Evolutionary conservation across 805 yeast genomes (phyloP).

Genomic region (Cyberlindnera xylosilytica): DNA sequence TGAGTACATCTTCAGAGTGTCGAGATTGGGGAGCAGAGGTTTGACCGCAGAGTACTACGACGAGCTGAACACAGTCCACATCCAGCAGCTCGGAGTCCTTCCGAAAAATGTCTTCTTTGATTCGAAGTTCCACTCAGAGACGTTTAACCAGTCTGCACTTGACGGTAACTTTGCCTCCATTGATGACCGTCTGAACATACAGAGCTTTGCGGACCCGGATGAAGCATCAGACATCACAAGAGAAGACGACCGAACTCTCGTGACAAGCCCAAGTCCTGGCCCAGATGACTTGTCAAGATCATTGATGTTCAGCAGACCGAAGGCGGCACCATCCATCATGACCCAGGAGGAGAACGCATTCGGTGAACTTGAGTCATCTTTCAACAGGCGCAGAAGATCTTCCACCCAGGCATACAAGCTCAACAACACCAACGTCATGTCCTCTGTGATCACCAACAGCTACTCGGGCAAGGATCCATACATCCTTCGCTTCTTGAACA

Average conservation of each 20-base stretch:
- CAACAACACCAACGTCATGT: slow-evolving; percentile 10
- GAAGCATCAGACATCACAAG: slow-evolving; percentile 2
- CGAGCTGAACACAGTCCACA: slow-evolving; percentile 21
- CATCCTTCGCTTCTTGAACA: slow-evolving; percentile 52
- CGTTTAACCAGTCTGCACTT: slow-evolving; percentile 10
- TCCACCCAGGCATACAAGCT: slow-evolving; percentile 12
- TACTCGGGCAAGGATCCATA: slow-evolving; percentile 68
- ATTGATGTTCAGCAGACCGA: slow-evolving; percentile 32
- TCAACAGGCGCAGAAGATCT: slow-evolving; percentile 15
- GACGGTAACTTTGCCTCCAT: slow-evolving; percentile 12
- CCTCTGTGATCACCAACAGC: slow-evolving; percentile 44
- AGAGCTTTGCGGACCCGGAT: slow-evolving; percentile 10
- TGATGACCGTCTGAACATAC: slow-evolving; percentile 14
- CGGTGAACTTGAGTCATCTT: slow-evolving; percentile 40
- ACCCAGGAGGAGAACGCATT: slow-evolving; percentile 39
- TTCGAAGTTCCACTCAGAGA: slow-evolving; percentile 25
- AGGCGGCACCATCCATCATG: slow-evolving; percentile 38
- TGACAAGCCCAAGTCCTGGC: slow-evolving; percentile 10
- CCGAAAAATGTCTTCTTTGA: slow-evolving; percentile 55
- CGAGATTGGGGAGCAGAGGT: slow-evolving; percentile 35
- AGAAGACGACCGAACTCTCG: slow-evolving; percentile 14
- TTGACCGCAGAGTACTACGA: slow-evolving; percentile 27
- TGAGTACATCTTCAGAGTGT: slow-evolving; percentile 61
- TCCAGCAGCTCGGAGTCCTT: slow-evolving; percentile 35
- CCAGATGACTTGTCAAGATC: slow-evolving; percentile 29